These are phyloP conservation scores for Coffea canephora DNA, from an alignment of 257 asterid species.

Conservation along the genomic window DNA sequence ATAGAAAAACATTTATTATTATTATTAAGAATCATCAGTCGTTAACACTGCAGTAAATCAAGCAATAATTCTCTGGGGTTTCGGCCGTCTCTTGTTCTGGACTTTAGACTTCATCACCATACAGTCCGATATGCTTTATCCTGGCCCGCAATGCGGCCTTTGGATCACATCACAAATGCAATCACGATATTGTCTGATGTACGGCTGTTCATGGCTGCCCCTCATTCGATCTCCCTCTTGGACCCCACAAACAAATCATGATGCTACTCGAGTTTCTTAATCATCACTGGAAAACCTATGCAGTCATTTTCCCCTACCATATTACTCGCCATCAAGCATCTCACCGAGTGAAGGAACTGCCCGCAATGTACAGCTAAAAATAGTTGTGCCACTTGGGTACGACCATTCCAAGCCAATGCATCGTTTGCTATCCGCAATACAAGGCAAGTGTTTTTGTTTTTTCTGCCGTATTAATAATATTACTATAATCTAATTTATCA, in stretches of 20 bases:
- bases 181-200: neutral
- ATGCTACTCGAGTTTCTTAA: slow-evolving; percentile 6
- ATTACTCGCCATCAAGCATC: too few relatives aligned
- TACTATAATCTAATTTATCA: too few relatives aligned
- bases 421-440: too few relatives aligned
- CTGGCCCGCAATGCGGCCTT: neutral
- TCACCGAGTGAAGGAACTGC: too few relatives aligned
- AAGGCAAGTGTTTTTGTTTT: too few relatives aligned
- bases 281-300: slow-evolving; percentile 1
- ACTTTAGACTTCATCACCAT: too few relatives aligned
- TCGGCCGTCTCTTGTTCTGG: slow-evolving; percentile 1
- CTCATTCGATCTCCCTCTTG: neutral
- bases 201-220: slow-evolving; percentile 24
- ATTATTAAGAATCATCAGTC: slow-evolving; percentile 12
- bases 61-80: slow-evolving; percentile 38
- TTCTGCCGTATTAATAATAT: too few relatives aligned
- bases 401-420: too few relatives aligned
- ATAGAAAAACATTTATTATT: neutral
- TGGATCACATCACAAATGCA: neutral
- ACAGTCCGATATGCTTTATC: too few relatives aligned
- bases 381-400: too few relatives aligned
- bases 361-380: too few relatives aligned
- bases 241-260: neutral
- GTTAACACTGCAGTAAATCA: slow-evolving; percentile 41
- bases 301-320: too few relatives aligned